Evolutionary conservation across 2,329 filamentous ascomycete genomes (phyloP).

Genomic region (Herpotrichia juniperi): DNA sequence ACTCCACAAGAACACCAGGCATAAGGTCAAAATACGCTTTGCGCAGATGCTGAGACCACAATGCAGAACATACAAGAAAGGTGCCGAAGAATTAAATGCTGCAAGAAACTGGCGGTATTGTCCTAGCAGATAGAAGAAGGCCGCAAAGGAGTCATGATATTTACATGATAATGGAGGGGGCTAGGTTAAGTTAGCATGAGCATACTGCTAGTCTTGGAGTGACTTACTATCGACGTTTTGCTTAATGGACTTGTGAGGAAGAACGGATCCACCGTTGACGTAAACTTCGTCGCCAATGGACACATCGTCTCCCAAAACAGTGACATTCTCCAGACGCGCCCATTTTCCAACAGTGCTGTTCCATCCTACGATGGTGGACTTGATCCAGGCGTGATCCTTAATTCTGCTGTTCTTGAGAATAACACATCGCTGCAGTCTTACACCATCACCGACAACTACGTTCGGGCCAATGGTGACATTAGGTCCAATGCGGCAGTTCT

Average conservation of each 20-base stretch:
- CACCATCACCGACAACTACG: constrained; percentile 91
- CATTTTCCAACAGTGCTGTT: constrained; percentile 95
- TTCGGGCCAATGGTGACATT: constrained; percentile 96
- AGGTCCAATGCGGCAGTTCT: constrained; percentile 96
- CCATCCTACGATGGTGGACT: constrained; percentile 98
- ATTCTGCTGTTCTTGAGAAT: constrained; percentile 88
- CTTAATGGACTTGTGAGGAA: constrained; percentile 99
- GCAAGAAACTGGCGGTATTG: constrained; percentile 20
- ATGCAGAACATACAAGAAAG: constrained; percentile 44
- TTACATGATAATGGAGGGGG: constrained; percentile 57
- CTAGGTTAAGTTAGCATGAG: constrained; percentile 29
- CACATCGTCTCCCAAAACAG: constrained; percentile 96
- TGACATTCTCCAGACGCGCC: constrained; percentile 96
- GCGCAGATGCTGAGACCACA: constrained; percentile 16
- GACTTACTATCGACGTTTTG: constrained; percentile 79
- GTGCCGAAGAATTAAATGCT: constrained; percentile 37
- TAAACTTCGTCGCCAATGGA: constrained; percentile 98
- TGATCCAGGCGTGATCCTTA: constrained; percentile 99
- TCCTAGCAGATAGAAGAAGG: constrained; percentile 15
- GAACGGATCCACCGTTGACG: constrained; percentile 93
- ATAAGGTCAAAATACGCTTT: constrained; percentile 1
- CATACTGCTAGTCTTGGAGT: background rate
- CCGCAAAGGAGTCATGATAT: constrained; percentile 7
- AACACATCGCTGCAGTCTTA: constrained; percentile 91
- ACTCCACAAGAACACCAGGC: constrained; percentile 7